These are phyloP conservation scores for Lachnellula occidentalis DNA, from an alignment of 2,329 filamentous ascomycete species.

Conservation along the genomic window DNA sequence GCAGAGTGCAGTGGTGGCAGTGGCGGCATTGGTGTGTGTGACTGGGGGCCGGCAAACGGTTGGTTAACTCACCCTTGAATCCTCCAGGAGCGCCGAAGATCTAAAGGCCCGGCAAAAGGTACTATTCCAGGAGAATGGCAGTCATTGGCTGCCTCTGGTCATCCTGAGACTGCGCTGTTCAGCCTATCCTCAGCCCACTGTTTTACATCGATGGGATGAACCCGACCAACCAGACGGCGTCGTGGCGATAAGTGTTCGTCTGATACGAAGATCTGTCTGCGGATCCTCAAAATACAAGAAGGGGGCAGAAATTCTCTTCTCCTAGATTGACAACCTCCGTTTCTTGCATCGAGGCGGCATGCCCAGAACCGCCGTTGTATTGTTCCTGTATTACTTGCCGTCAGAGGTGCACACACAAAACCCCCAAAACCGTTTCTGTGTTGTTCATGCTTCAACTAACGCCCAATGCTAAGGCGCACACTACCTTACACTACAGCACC, in stretches of 20 bases:
- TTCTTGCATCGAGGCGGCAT: too few relatives aligned
- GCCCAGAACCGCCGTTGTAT: neutral
- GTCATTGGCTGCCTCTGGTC: too few relatives aligned
- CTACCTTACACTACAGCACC: neutral
- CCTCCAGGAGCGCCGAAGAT: too few relatives aligned
- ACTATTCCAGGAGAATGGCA: too few relatives aligned
- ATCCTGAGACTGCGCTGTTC: too few relatives aligned
- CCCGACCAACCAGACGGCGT: neutral
- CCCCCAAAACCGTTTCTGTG: neutral
- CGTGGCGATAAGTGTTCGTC: neutral
- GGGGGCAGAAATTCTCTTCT: too few relatives aligned
- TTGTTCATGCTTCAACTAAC: neutral
- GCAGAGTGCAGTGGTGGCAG: too few relatives aligned
- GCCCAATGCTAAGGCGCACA: neutral
- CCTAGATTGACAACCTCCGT: too few relatives aligned
- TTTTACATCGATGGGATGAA: conserved; percentile 1
- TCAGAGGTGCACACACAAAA: neutral
- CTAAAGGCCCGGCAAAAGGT: too few relatives aligned
- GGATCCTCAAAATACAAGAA: neutral
- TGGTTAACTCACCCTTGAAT: too few relatives aligned
- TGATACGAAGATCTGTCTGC: neutral
- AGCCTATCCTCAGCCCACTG: neutral
- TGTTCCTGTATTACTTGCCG: neutral
- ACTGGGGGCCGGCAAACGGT: too few relatives aligned
- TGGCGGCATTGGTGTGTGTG: too few relatives aligned